These are phyloP conservation scores for Nannochloris sp. DNA, from an alignment of 139 green algal species.

Conservation along the genomic window DNA sequence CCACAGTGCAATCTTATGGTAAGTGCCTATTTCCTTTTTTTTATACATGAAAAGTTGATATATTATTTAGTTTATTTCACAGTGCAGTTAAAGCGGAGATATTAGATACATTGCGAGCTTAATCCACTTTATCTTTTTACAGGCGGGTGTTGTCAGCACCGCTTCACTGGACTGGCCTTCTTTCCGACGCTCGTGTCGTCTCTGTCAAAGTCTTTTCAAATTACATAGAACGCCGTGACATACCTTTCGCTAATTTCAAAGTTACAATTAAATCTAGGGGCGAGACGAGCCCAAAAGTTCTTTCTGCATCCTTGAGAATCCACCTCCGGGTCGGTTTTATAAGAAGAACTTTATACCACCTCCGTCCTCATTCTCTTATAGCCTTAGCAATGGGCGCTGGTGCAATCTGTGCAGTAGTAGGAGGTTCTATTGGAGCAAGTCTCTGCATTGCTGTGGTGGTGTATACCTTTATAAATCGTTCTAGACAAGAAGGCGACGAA, in stretches of 20 bases:
- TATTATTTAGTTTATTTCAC: not conserved
- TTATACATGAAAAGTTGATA: not conserved
- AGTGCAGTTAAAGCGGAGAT: not conserved
- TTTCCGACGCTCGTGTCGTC: not conserved
- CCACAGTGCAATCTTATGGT: not conserved
- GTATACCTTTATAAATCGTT: not conserved
- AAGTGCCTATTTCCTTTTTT: not conserved
- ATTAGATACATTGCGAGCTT: not conserved
- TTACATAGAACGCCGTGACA: constrained; percentile 18
- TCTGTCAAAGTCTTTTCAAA: constrained; percentile 24
- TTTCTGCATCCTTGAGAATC: constrained; percentile 16
- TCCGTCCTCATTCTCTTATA: constrained; percentile 17
- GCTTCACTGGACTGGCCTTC: constrained; percentile 16
- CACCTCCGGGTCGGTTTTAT: constrained; percentile 17
- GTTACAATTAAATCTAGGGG: constrained; percentile 18
- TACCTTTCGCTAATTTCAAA: constrained; percentile 22
- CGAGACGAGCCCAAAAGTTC: constrained; percentile 14
- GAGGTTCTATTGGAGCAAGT: not conserved
- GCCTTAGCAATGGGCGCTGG: not conserved
- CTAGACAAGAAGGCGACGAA: too few relatives aligned
- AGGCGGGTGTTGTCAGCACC: not conserved
- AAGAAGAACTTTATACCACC: constrained; percentile 14
- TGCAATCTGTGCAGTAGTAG: not conserved
- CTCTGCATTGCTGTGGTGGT: constrained; percentile 12
- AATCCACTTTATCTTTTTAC: not conserved